Evolutionary conservation across 2,329 filamentous ascomycete species (phyloP).

Genomic region (Parastagonospora avenae): DNA sequence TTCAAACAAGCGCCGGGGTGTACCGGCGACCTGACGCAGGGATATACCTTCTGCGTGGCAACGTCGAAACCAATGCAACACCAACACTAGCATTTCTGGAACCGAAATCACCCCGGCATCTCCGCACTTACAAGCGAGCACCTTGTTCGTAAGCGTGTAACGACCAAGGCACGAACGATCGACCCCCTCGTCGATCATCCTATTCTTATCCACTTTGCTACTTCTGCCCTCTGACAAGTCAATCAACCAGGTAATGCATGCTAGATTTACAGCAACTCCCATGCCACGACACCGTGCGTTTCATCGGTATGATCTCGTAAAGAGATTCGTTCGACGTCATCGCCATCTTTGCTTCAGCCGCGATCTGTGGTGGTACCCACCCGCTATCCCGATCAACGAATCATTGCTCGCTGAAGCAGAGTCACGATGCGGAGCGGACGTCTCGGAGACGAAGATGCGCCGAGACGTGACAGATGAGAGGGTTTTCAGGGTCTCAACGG

Average conservation of each 20-base stretch:
- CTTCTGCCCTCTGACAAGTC: background rate
- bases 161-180: conserved; percentile 13
- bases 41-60: conserved; percentile 26
- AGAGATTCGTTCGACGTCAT: conserved; percentile 33
- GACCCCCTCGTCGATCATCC: conserved; percentile 8
- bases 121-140: conserved; percentile 14
- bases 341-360: conserved; percentile 15
- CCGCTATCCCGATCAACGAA: conserved; percentile 36
- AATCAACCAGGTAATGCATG: conserved; percentile 23
- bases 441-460: conserved; percentile 9
- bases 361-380: conserved; percentile 23
- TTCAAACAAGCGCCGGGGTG: conserved; percentile 23
- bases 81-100: conserved; percentile 16
- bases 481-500: conserved; percentile 14
- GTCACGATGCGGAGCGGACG: conserved; percentile 7
- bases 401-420: conserved; percentile 8
- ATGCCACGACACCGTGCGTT: conserved; percentile 14
- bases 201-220: conserved; percentile 10
- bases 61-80: conserved; percentile 22
- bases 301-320: conserved; percentile 6
- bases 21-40: conserved; percentile 21
- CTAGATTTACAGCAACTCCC: conserved; percentile 21
- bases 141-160: conserved; percentile 17
- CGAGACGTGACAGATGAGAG: conserved; percentile 18
- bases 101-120: conserved; percentile 20